Percentiles rank a stretch among this genome's conserved stretches.
Evolutionary conservation across 306 rosid genomes (phyloP).

Genomic region (Potentilla sterilis): DNA sequence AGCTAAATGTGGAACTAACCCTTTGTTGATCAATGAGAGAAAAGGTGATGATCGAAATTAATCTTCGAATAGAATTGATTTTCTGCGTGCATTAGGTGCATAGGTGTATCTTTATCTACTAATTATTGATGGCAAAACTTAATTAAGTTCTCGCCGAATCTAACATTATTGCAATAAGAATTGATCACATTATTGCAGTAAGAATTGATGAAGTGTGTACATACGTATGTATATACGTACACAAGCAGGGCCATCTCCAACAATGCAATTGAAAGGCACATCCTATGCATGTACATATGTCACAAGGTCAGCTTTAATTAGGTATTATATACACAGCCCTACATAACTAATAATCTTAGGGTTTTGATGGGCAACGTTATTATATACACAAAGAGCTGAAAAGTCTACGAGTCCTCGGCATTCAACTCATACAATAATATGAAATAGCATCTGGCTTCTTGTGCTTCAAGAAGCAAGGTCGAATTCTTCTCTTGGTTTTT

Average conservation of each 20-base stretch:
- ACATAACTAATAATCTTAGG: neutral
- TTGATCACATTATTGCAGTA: no score
- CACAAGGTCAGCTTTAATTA: neutral
- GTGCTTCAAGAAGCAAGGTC: constrained; percentile 3
- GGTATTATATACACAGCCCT: neutral
- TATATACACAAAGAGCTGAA: neutral
- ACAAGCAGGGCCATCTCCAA: neutral
- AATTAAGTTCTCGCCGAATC: neutral
- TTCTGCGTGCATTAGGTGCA: neutral
- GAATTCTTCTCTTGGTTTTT: neutral
- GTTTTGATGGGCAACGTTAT: neutral
- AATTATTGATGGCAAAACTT: neutral
- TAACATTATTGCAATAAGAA: no score
- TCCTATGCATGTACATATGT: constrained; percentile 5
- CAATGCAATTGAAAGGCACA: neutral
- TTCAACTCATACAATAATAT: neutral
- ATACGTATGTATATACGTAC: neutral
- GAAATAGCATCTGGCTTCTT: neutral
- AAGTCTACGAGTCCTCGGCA: neutral
- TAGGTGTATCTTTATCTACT: neutral
- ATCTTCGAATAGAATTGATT: neutral
- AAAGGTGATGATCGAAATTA: neutral
- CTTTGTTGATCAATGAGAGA: neutral
- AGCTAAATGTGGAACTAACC: no score
- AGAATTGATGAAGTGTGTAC: neutral